These are phyloP conservation scores for Metschnikowia lunata DNA, from an alignment of 805 yeast genomes.

Conservation along the genomic window DNA sequence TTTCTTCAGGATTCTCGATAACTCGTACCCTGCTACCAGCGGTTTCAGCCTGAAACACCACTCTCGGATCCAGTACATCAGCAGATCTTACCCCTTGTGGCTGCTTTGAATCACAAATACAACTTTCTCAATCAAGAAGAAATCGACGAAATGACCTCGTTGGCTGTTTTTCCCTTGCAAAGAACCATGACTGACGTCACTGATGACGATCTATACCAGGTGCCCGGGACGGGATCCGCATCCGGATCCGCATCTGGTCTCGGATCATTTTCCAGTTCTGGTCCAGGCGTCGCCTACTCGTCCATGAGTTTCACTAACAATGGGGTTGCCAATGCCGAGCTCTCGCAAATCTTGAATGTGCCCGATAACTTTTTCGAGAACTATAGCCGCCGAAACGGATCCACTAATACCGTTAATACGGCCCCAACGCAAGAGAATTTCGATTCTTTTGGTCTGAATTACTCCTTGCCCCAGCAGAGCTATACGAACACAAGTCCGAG, in stretches of 20 bases:
- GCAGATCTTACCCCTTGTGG: background rate
- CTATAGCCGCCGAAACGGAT: slow-evolving; percentile 17
- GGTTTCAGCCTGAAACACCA: too few species aligned
- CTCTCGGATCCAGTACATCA: too few species aligned
- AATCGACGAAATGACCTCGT: slow-evolving; percentile 39
- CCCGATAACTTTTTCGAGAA: slow-evolving; percentile 31
- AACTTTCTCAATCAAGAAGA: slow-evolving; percentile 4
- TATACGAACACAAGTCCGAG: too few species aligned
- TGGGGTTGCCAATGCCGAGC: slow-evolving; percentile 16
- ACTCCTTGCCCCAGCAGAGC: slow-evolving; percentile 9
- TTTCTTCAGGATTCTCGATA: too few species aligned
- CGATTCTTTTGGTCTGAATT: slow-evolving; percentile 10
- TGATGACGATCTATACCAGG: slow-evolving; percentile 55
- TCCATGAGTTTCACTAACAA: slow-evolving; percentile 11
- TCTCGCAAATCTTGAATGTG: slow-evolving; percentile 27
- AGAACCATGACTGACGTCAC: slow-evolving; percentile 53
- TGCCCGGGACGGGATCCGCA: slow-evolving; percentile 7
- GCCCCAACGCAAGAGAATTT: slow-evolving; percentile 7
- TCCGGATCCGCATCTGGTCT: slow-evolving; percentile 3
- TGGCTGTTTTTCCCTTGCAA: slow-evolving; percentile 49
- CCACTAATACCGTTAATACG: slow-evolving; percentile 14
- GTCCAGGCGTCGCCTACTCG: slow-evolving; percentile 6
- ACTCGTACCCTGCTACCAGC: too few species aligned
- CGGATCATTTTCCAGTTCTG: too few species aligned
- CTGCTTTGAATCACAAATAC: slow-evolving; percentile 2